phyloP scores from a whole-genome alignment of 75 land plant species.

The Cunninghamia lanceolata region DNA sequence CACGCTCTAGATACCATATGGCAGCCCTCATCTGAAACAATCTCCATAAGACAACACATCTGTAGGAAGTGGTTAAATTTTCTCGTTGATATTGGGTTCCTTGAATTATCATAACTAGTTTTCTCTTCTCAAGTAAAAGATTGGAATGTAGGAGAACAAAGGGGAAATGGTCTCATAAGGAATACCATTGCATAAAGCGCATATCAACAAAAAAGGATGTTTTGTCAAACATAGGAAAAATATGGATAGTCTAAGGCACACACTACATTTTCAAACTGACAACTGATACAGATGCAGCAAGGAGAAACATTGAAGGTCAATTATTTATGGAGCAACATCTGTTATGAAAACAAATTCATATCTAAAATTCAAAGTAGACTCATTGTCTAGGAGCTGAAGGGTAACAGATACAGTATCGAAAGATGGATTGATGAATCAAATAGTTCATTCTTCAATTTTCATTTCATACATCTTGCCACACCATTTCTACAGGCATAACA shows the following conservation, averaged over 20 bases:
- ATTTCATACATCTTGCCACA: neutral
- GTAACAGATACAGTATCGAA: neutral
- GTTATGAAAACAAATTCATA: neutral
- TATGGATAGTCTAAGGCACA: neutral
- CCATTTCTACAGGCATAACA: neutral
- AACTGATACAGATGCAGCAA: neutral
- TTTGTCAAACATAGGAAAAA: neutral
- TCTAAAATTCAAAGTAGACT: neutral
- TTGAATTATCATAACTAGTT: neutral
- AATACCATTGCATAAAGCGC: neutral
- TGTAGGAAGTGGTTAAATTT: neutral
- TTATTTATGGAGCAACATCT: neutral
- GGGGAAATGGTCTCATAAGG: neutral
- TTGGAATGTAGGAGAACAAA: neutral
- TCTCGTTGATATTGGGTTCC: neutral
- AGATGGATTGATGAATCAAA: neutral
- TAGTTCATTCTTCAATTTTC: neutral
- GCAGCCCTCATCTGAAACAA: neutral
- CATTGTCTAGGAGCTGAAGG: neutral
- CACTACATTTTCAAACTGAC: neutral
- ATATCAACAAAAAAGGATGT: neutral
- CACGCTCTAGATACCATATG: neutral
- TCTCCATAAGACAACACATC: neutral
- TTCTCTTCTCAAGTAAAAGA: neutral
- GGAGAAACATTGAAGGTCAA: neutral